Percentiles rank a stretch among this genome's conserved stretches.
These are phyloP conservation scores for Aspergillus piperis DNA, from an alignment of 2,329 filamentous ascomycete genomes.

Conservation along the genomic window DNA sequence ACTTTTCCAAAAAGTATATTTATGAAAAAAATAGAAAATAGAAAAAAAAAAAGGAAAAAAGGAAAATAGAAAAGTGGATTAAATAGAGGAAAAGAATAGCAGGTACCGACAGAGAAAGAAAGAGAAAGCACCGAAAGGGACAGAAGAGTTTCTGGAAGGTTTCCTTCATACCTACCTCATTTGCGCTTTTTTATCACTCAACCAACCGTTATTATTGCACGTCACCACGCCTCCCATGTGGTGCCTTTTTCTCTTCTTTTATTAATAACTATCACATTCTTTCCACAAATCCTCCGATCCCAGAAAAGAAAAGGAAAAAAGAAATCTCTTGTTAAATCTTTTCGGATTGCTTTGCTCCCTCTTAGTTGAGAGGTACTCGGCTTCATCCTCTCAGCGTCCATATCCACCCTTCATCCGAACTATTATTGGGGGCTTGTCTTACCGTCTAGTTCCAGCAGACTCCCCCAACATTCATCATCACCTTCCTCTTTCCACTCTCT, in stretches of 20 bases:
- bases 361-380: background rate
- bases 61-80: conserved; percentile 1
- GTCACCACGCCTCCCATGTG: conserved; percentile 22
- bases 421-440: conserved; percentile 20
- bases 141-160: conserved; percentile 15
- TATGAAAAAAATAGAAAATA: conserved; percentile 1
- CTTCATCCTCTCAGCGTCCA: conserved; percentile 3
- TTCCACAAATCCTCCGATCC: conserved; percentile 18
- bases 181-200: conserved; percentile 7
- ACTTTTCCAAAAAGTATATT: background rate
- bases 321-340: conserved; percentile 4
- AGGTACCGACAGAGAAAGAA: background rate
- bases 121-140: background rate
- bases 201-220: conserved; percentile 17
- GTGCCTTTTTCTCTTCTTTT: conserved; percentile 20
- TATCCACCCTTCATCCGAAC: conserved; percentile 10
- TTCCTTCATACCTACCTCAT: conserved; percentile 8
- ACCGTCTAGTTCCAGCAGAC: conserved; percentile 13
- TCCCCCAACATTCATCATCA: conserved; percentile 14
- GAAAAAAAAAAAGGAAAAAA: conserved; percentile 3
- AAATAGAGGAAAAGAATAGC: background rate
- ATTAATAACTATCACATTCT: conserved; percentile 22
- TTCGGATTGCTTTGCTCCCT: background rate
- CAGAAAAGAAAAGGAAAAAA: background rate
- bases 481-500: conserved; percentile 11